Percentiles rank a stretch among this genome's conserved stretches.
Evolutionary conservation across 805 yeast species (phyloP).

Genomic region (Lachancea quebecensis): DNA sequence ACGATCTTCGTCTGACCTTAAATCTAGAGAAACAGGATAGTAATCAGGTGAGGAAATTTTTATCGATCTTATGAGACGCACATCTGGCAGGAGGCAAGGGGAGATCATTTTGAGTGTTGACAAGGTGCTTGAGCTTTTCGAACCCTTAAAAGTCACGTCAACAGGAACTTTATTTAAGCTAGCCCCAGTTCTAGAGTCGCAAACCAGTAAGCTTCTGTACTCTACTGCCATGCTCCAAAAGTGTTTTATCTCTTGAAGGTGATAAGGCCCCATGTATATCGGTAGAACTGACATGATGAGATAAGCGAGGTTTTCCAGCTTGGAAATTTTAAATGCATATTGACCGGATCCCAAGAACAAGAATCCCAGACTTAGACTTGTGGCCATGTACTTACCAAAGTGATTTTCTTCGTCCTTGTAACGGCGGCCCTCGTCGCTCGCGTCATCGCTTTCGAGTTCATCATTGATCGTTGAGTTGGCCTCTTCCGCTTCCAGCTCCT

Average conservation of each 20-base stretch:
- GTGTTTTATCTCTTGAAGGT: constrained; percentile 78
- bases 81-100: constrained; percentile 66
- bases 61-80: constrained; percentile 43
- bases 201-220: constrained; percentile 69
- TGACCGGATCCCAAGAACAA: constrained; percentile 91
- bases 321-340: constrained; percentile 62
- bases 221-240: constrained; percentile 85
- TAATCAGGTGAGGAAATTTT: constrained; percentile 42
- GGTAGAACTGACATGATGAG: constrained; percentile 77
- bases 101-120: constrained; percentile 31
- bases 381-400: constrained; percentile 70
- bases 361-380: constrained; percentile 79
- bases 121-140: not conserved
- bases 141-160: constrained; percentile 26
- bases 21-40: constrained; percentile 42
- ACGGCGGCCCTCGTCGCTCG: constrained; percentile 2
- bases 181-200: constrained; percentile 57
- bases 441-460: constrained; percentile 7
- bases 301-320: constrained; percentile 34
- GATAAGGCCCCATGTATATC: constrained; percentile 33
- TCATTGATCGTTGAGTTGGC: constrained; percentile 1
- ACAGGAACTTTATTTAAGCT: constrained; percentile 44
- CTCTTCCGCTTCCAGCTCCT: constrained; percentile 6
- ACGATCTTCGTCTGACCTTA: constrained; percentile 26
- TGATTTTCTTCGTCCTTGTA: constrained; percentile 23